Evolutionary conservation across 371 early-diverging fungal species (phyloP), one percentile per base, ranked within the genome.

Genomic region (Lichtheimia corymbifera): DNA sequence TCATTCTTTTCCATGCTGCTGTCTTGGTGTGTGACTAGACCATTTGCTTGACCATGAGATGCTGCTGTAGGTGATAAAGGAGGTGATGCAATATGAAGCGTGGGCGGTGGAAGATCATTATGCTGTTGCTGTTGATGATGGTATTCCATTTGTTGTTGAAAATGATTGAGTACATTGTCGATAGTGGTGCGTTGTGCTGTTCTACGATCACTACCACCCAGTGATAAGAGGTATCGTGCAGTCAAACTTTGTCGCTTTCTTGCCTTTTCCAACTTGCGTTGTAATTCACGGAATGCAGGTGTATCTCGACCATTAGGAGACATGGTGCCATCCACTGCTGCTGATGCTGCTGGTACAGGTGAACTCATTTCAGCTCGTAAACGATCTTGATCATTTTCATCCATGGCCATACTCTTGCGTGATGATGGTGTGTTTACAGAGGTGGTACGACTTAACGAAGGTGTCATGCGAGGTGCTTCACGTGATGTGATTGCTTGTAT

Each of bases 181-280:
- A 35, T 47, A 49, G 20, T 45, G 13, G 41, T 20, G 4, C 51
- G 14, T 44, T 35, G 35, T 35, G 35, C 0, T 11, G 11, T 35
- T 35, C 9, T 35, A 28, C 28, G 28, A 28, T 51, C 43, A 47
- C 30, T 53, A 2, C 54, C 57, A 0, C 61, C 52, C 11, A 71
- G 28, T 7, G 74, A 66, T 14, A 73, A 73, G 9, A 77, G 62
- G 42, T 70, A 81, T 0, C 73, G 62, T 1, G 81, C 71, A 0
- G 76, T 77, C n/a, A 77, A 67, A 65, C 78, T 77, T 22, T 76
- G 78, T 63, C 81, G 61, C 44, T 81, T 81, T n/a, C 58, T 65
- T 14, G 63, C 61, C n/a, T 71, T 76, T 45, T 74, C 68, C 51
- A 71, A 20, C 13, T 76, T 76, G 27, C 64, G 61, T 30, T 74